Conservation (phyloP, 306 rosid species). For the Betula pendula region DNA sequence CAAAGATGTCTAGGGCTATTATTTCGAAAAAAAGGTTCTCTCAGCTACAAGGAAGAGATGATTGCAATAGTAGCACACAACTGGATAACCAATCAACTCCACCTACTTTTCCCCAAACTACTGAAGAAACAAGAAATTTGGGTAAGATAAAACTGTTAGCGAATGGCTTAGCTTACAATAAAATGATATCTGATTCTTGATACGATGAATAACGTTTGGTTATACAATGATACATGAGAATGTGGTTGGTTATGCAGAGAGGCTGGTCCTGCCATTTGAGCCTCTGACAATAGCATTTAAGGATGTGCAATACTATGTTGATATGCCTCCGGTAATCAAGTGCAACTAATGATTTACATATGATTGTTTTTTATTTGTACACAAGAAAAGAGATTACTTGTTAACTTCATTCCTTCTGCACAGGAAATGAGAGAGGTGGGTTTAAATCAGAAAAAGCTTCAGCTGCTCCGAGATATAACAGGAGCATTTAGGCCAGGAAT, state of each 20-base stretch:
- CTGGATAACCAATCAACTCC: conserved; percentile 19
- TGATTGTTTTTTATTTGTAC: conserved; percentile 25
- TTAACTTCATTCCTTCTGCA: conserved; percentile 22
- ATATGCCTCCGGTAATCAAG: conserved; percentile 53
- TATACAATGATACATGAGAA: background rate
- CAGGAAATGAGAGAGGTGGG: conserved; percentile 79
- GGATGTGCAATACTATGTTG: conserved; percentile 63
- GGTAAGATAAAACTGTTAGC: conserved; percentile 33
- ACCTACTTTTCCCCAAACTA: conserved; percentile 16
- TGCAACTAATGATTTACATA: background rate
- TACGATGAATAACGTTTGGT: background rate
- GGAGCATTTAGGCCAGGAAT: conserved; percentile 81
- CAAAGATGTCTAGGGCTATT: conserved; percentile 52
- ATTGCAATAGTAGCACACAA: conserved; percentile 19
- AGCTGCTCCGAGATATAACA: conserved; percentile 68
- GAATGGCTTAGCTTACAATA: background rate
- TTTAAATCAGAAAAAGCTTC: conserved; percentile 57
- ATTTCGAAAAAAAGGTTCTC: conserved; percentile 46
- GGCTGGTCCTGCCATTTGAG: conserved; percentile 54
- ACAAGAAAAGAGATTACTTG: conserved; percentile 18
- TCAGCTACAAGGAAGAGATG: conserved; percentile 36
- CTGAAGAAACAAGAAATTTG: conserved; percentile 40
- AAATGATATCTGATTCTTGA: background rate
- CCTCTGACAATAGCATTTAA: conserved; percentile 49
- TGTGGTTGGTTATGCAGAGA: conserved; percentile 43